phyloP scores from a whole-genome alignment of 169 alveolate species.

The Cryptosporidium meleagridis region DNA sequence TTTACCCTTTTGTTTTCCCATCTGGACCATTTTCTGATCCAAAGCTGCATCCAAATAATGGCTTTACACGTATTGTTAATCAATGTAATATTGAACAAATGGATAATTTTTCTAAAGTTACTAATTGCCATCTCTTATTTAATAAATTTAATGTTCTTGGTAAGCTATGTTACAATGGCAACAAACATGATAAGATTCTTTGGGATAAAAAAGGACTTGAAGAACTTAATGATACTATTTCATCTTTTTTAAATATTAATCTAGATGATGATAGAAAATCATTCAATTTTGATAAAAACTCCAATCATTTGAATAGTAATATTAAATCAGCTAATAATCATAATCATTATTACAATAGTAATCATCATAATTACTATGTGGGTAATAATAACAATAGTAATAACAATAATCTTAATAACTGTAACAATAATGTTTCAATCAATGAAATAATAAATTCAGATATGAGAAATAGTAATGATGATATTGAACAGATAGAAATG shows the following conservation, averaged over 20 bases:
- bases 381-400: not conserved
- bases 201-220: conserved; percentile 36
- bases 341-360: no score
- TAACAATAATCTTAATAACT: no score
- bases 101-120: conserved; percentile 14
- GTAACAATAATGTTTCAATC: not conserved
- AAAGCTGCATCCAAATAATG: conserved; percentile 54
- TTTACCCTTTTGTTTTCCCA: conserved; percentile 80
- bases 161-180: not conserved
- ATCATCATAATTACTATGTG: not conserved
- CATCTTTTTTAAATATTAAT: not conserved
- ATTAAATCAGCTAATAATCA: not conserved
- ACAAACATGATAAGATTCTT: not conserved
- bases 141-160: conserved; percentile 45
- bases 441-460: not conserved
- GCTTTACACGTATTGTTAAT: conserved; percentile 32
- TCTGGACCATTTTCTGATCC: conserved; percentile 76
- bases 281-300: not conserved
- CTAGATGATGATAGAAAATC: not conserved
- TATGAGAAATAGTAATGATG: not conserved
- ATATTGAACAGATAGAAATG: conserved; percentile 11
- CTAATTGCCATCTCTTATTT: conserved; percentile 38
- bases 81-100: not conserved
- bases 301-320: not conserved
- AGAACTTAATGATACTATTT: not conserved